Conservation (phyloP, 2,329 filamentous ascomycete genomes). For the Pezicula radicicola region DNA sequence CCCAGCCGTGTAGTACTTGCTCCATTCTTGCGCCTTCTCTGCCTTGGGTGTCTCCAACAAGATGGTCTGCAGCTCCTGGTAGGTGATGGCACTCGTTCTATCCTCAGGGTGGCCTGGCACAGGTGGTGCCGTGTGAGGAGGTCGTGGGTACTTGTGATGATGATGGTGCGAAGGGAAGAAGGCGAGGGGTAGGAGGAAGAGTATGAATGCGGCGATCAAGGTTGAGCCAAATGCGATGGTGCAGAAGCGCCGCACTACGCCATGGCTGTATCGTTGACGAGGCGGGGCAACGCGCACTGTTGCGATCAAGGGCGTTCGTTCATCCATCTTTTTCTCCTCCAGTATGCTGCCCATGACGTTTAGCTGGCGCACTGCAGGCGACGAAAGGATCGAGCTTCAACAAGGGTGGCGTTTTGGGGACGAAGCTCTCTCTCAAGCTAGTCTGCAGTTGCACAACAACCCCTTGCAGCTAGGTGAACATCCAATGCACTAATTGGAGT, state of each 20-base stretch:
- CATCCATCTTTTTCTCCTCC: slow-evolving; percentile 25
- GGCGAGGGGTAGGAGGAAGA: slow-evolving; percentile 46
- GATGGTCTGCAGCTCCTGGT: slow-evolving; percentile 52
- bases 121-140: slow-evolving; percentile 5
- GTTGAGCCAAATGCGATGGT: slow-evolving; percentile 57
- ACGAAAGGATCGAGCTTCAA: not conserved
- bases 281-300: slow-evolving; percentile 54
- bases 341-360: slow-evolving; percentile 7
- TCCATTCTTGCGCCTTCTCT: slow-evolving; percentile 65
- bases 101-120: not conserved
- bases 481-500: too few species aligned
- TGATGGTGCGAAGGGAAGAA: slow-evolving; percentile 32
- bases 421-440: too few species aligned
- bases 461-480: not conserved
- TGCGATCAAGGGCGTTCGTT: slow-evolving; percentile 66
- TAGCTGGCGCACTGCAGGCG: not conserved
- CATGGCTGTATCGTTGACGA: slow-evolving; percentile 54
- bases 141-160: slow-evolving; percentile 29
- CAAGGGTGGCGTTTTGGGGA: too few species aligned
- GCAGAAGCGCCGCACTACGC: slow-evolving; percentile 62
- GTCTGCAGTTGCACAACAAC: too few species aligned
- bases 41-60: slow-evolving; percentile 56
- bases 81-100: slow-evolving; percentile 28
- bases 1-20: slow-evolving; percentile 73
- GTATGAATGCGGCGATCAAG: slow-evolving; percentile 34